Conservation (phyloP, 2,329 filamentous ascomycete genomes). For the Aspergillus pseudonomiae region DNA sequence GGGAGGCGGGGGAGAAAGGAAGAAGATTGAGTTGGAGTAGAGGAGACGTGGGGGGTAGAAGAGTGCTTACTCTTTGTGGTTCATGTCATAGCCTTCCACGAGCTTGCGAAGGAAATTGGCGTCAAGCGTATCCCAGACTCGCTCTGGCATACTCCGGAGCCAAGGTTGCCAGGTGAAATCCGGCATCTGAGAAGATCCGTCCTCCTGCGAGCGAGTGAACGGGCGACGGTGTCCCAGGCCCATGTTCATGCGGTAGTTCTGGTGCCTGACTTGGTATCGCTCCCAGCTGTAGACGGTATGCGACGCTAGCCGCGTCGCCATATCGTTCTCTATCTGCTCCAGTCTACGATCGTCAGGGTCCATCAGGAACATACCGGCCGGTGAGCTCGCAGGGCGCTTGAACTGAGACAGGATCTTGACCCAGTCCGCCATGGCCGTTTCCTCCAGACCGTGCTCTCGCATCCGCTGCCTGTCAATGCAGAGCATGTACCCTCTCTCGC, state of each 20-base stretch:
- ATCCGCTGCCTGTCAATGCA: conserved; percentile 50
- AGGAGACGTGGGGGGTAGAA: neutral
- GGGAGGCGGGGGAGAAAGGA: neutral
- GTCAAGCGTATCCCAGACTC: conserved; percentile 70
- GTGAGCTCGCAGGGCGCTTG: conserved; percentile 61
- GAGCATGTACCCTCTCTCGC: conserved; percentile 62
- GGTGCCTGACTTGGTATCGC: conserved; percentile 62
- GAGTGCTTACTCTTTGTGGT: conserved; percentile 57
- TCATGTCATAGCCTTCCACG: conserved; percentile 57
- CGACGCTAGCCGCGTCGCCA: conserved; percentile 36
- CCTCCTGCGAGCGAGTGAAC: conserved; percentile 62
- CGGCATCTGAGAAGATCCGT: conserved; percentile 55
- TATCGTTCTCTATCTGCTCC: conserved; percentile 53
- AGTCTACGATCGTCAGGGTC: conserved; percentile 58
- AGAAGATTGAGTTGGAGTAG: no score
- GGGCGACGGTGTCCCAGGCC: conserved; percentile 59
- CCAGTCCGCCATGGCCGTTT: conserved; percentile 41
- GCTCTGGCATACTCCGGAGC: conserved; percentile 55
- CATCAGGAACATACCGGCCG: conserved; percentile 65
- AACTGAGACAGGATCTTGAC: conserved; percentile 49
- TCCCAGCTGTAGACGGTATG: conserved; percentile 35
- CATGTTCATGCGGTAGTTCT: conserved; percentile 54
- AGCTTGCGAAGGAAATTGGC: conserved; percentile 60
- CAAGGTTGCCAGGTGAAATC: conserved; percentile 60
- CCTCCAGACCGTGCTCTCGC: conserved; percentile 21